A percentile compares a stretch with the other conserved stretches of the same genome.
phyloP scores from a whole-genome alignment of 2,329 filamentous ascomycete species.

The Bipolaris zeicola region DNA sequence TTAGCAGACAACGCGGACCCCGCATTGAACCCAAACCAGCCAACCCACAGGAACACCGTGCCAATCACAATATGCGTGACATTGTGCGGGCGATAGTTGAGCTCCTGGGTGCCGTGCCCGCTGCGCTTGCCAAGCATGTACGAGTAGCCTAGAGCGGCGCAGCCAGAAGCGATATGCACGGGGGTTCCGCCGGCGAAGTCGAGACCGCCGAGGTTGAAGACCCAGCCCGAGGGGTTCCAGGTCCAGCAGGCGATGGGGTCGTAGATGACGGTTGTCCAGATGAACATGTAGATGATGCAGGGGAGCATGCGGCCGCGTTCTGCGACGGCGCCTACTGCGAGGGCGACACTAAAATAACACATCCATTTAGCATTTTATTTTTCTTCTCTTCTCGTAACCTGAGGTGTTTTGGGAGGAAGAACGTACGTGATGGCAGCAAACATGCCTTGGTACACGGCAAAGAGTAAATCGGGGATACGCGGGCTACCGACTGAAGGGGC shows the following conservation, averaged over 20 bases:
- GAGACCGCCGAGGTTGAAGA: slow-evolving; percentile 76
- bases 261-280: slow-evolving; percentile 90
- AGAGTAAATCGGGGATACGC: slow-evolving; percentile 80
- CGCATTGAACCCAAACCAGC: slow-evolving; percentile 95
- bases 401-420: too few species aligned
- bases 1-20: slow-evolving; percentile 82
- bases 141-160: slow-evolving; percentile 84
- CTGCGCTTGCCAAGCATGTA: slow-evolving; percentile 87
- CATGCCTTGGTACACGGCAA: slow-evolving; percentile 87
- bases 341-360: slow-evolving; percentile 65
- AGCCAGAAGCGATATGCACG: slow-evolving; percentile 84
- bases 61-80: slow-evolving; percentile 91
- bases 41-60: slow-evolving; percentile 92
- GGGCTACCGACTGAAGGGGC: slow-evolving; percentile 74
- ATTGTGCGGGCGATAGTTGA: slow-evolving; percentile 92
- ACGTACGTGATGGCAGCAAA: slow-evolving; percentile 85
- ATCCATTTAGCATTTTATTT: too few species aligned
- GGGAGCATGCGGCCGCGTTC: slow-evolving; percentile 88
- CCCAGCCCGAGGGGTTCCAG: slow-evolving; percentile 86
- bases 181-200: slow-evolving; percentile 92
- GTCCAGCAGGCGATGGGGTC: slow-evolving; percentile 95
- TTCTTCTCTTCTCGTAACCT: too few species aligned
- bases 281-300: slow-evolving; percentile 88
- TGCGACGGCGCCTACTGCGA: slow-evolving; percentile 82
- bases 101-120: slow-evolving; percentile 82